Percentiles rank a stretch among this genome's conserved stretches.
Evolutionary conservation across 2,329 filamentous ascomycete species (phyloP).

Genomic region (Penicillium sumatraense): DNA sequence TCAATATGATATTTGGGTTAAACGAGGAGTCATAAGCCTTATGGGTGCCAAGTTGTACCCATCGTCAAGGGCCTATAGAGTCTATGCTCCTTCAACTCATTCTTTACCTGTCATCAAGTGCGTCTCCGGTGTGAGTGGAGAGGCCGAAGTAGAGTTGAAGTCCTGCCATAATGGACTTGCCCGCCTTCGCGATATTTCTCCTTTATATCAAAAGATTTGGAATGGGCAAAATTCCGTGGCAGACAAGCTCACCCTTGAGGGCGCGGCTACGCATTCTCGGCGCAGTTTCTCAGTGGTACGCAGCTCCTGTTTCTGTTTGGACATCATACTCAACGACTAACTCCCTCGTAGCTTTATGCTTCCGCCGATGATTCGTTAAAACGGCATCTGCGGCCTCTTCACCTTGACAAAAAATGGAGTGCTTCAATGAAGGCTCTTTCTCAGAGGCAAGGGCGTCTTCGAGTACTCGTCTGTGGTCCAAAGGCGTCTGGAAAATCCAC

Average conservation of each 20-base stretch:
- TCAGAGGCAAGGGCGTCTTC: slow-evolving; percentile 42
- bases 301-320: background rate
- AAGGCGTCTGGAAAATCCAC: slow-evolving; percentile 65
- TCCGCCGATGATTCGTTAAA: slow-evolving; percentile 48
- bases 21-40: slow-evolving; percentile 59
- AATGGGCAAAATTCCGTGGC: slow-evolving; percentile 41
- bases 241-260: slow-evolving; percentile 38
- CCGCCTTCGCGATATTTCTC: slow-evolving; percentile 53
- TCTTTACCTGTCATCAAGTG: slow-evolving; percentile 59
- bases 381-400: slow-evolving; percentile 46
- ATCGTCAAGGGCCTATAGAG: slow-evolving; percentile 47
- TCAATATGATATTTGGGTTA: slow-evolving; percentile 62
- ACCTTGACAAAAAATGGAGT: slow-evolving; percentile 51
- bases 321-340: slow-evolving; percentile 17
- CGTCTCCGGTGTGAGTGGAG: slow-evolving; percentile 44
- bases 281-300: slow-evolving; percentile 49
- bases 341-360: slow-evolving; percentile 40
- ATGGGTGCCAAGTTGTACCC: slow-evolving; percentile 63
- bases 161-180: slow-evolving; percentile 51
- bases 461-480: slow-evolving; percentile 58
- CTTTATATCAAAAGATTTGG: slow-evolving; percentile 60
- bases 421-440: slow-evolving; percentile 49
- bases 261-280: slow-evolving; percentile 28
- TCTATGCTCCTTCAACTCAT: slow-evolving; percentile 62
- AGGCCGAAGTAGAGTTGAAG: slow-evolving; percentile 54